A percentile compares a stretch with the other conserved stretches of the same genome.
phyloP scores from a whole-genome alignment of 2,329 filamentous ascomycete species.

The Epichloe baconii region DNA sequence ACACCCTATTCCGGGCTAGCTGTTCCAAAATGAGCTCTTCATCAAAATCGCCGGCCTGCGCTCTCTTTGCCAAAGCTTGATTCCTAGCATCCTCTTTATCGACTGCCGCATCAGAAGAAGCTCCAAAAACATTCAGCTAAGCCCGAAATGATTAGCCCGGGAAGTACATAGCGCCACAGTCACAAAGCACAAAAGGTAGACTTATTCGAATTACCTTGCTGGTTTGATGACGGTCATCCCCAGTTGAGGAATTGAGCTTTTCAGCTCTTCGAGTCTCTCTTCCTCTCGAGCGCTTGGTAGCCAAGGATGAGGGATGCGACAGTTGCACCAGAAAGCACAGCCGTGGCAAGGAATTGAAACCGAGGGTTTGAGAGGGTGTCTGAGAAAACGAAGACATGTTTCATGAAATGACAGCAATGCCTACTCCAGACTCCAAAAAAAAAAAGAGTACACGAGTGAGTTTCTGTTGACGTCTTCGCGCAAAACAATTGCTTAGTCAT shows the following conservation, averaged over 20 bases:
- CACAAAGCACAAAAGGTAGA: background rate
- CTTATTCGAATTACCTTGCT: constrained; percentile 10
- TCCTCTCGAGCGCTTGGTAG: constrained; percentile 47
- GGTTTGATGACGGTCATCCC: constrained; percentile 9
- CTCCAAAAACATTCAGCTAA: constrained; percentile 50
- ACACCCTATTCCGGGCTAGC: constrained; percentile 82
- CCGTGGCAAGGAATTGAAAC: constrained; percentile 57
- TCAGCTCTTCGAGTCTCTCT: constrained; percentile 41
- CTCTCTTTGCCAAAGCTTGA: constrained; percentile 43
- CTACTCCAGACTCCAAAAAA: background rate
- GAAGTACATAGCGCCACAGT: background rate
- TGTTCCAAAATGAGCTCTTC: constrained; percentile 87
- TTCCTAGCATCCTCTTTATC: constrained; percentile 51
- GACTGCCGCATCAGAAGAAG: constrained; percentile 29
- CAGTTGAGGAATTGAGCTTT: constrained; percentile 41
- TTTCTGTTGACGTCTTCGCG: background rate
- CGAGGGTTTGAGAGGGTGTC: constrained; percentile 32
- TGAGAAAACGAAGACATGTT: constrained; percentile 31
- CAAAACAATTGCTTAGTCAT: constrained; percentile 4
- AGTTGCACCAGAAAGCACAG: constrained; percentile 48
- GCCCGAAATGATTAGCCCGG: constrained; percentile 1
- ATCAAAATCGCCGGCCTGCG: constrained; percentile 51
- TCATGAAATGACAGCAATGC: constrained; percentile 8
- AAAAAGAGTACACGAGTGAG: background rate
- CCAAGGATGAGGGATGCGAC: constrained; percentile 48